These are phyloP conservation scores for Leishmania aethiopica DNA, from an alignment of 208 protist species.

Conservation along the genomic window DNA sequence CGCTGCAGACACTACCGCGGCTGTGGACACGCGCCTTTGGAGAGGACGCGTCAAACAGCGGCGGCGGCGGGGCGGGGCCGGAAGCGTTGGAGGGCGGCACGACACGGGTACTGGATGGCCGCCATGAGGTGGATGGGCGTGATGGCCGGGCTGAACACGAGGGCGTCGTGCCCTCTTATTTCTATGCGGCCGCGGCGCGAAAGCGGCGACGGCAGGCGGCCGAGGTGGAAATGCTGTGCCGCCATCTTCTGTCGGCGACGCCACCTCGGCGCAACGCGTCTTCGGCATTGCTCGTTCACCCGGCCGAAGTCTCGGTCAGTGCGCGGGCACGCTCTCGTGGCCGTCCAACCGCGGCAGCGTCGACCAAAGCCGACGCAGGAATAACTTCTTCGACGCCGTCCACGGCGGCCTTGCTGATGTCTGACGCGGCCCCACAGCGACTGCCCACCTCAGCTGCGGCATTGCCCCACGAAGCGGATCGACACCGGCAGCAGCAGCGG, in stretches of 20 bases:
- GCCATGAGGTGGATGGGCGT: background rate
- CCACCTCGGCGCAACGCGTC: background rate
- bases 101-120: background rate
- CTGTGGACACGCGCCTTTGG: slow-evolving; percentile 9
- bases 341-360: background rate
- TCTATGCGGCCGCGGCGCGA: background rate
- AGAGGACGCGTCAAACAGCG: background rate
- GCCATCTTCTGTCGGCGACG: slow-evolving; percentile 11
- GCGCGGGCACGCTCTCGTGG: background rate
- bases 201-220: background rate
- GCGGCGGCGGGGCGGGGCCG: background rate
- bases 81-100: background rate
- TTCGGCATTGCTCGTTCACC: background rate
- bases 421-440: background rate
- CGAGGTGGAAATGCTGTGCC: slow-evolving; percentile 23
- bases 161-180: background rate
- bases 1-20: background rate
- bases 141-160: background rate
- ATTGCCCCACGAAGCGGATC: background rate
- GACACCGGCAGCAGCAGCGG: background rate
- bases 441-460: background rate
- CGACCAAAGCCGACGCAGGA: background rate
- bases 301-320: background rate
- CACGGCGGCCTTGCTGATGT: background rate
- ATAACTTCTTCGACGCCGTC: background rate